A percentile compares a stretch with the other conserved stretches of the same genome.
Conservation (phyloP, 2,329 filamentous ascomycete genomes). For the Lasiodiplodia sp. region DNA sequence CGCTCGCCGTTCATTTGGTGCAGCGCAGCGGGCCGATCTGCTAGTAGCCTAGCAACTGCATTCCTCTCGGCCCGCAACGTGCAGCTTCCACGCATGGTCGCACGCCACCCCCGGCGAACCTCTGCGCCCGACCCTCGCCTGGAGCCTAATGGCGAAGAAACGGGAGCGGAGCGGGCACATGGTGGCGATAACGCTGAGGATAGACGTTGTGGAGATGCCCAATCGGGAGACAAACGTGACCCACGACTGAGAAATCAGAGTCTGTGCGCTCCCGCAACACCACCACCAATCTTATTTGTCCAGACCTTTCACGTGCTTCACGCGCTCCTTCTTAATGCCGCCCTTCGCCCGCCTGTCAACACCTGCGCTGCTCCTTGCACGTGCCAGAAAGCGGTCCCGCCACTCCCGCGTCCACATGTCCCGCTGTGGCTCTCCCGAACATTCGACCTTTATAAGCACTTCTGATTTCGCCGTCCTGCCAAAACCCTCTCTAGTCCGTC, state of each 20-base stretch:
- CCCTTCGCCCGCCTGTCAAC: slow-evolving; percentile 9
- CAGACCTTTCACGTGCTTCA: background rate
- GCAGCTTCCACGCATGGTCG: background rate
- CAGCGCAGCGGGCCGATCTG: background rate
- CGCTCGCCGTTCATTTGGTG: background rate
- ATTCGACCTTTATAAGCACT: background rate
- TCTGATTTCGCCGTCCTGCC: background rate
- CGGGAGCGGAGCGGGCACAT: background rate
- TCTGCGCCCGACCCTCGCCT: no score
- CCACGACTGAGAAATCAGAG: background rate
- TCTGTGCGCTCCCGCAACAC: background rate
- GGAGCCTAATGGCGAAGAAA: background rate
- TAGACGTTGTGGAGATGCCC: slow-evolving; percentile 14
- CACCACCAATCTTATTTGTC: slow-evolving; percentile 1
- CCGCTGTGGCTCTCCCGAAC: background rate
- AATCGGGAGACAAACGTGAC: background rate
- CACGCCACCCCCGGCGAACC: no score
- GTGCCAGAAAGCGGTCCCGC: background rate
- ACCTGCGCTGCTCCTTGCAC: slow-evolving; percentile 10
- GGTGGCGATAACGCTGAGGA: background rate
- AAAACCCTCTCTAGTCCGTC: background rate
- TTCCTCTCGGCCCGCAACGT: slow-evolving; percentile 14
- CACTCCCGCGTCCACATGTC: slow-evolving; percentile 1
- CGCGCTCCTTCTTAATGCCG: slow-evolving; percentile 3
- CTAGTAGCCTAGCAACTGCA: background rate